Conservation (phyloP, 352 stramenopile species). For the Lagenidium sp. region DNA sequence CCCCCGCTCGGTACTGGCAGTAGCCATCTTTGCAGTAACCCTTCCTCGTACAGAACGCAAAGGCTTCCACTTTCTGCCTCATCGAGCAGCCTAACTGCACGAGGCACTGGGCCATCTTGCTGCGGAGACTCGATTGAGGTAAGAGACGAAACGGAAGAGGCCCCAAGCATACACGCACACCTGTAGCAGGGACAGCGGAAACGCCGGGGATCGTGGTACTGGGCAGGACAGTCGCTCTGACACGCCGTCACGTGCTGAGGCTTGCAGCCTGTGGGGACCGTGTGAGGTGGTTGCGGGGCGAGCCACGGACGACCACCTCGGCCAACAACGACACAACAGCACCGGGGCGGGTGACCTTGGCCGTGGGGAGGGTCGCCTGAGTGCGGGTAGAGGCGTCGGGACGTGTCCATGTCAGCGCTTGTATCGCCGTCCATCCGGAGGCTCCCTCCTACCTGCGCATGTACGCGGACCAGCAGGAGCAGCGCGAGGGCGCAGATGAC, state of each 20-base stretch:
- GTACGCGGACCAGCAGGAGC: too few species aligned
- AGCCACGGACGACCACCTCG: too few species aligned
- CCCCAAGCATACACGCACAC: constrained; percentile 10
- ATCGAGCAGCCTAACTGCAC: constrained; percentile 54
- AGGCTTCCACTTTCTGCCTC: constrained; percentile 51
- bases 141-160: constrained; percentile 1
- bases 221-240: constrained; percentile 31
- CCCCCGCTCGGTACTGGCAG: constrained; percentile 47
- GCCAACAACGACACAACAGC: too few species aligned
- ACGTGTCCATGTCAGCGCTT: too few species aligned
- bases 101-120: constrained; percentile 56
- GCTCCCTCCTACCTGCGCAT: too few species aligned
- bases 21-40: constrained; percentile 80
- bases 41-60: constrained; percentile 57
- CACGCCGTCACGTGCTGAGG: constrained; percentile 35
- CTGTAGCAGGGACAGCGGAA: constrained; percentile 72
- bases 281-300: neutral
- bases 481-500: too few species aligned
- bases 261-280: constrained; percentile 24
- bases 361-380: too few species aligned
- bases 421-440: too few species aligned
- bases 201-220: constrained; percentile 46
- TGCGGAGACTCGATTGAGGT: constrained; percentile 11
- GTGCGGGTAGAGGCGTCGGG: too few species aligned
- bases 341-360: too few species aligned